These are phyloP conservation scores for Phytophthora macrochlamydospora DNA, from an alignment of 352 stramenopile species.

Conservation along the genomic window DNA sequence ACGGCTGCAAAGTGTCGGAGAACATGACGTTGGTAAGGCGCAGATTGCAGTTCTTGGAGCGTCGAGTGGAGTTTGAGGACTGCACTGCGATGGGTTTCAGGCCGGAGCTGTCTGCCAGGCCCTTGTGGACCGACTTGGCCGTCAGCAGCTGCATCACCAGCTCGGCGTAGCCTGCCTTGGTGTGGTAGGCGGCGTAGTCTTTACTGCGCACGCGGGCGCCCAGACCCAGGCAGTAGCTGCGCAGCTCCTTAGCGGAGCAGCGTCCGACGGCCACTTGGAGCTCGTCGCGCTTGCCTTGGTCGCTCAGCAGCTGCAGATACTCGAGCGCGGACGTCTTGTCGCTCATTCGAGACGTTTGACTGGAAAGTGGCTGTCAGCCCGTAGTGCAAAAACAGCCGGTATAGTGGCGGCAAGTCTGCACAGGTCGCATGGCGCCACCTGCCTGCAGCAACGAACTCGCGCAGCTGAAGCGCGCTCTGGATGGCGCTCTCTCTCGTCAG, in stretches of 20 bases:
- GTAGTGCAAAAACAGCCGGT: background rate
- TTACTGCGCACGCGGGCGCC: background rate
- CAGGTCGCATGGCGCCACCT: too few relatives aligned
- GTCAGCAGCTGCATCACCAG: background rate
- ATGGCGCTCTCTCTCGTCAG: too few relatives aligned
- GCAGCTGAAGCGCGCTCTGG: too few relatives aligned
- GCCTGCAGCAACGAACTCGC: too few relatives aligned
- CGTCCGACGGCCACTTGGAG: background rate
- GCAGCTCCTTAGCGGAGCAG: background rate
- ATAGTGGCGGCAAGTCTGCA: too few relatives aligned
- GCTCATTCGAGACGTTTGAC: background rate
- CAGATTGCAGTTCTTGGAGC: slow-evolving; percentile 2
- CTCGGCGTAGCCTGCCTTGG: slow-evolving; percentile 1
- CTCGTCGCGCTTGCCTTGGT: slow-evolving; percentile 1
- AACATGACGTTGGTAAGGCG: slow-evolving; percentile 1
- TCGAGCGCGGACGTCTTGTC: background rate
- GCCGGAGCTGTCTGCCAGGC: background rate
- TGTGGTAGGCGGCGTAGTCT: slow-evolving; percentile 1
- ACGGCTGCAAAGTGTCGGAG: background rate
- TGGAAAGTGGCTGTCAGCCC: background rate
- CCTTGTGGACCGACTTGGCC: background rate
- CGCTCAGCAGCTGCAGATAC: background rate
- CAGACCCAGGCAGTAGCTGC: background rate
- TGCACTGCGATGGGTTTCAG: background rate
- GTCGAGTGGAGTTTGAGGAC: background rate